These are phyloP conservation scores for Brettanomyces custersianus DNA, from an alignment of 805 yeast species.

Conservation along the genomic window DNA sequence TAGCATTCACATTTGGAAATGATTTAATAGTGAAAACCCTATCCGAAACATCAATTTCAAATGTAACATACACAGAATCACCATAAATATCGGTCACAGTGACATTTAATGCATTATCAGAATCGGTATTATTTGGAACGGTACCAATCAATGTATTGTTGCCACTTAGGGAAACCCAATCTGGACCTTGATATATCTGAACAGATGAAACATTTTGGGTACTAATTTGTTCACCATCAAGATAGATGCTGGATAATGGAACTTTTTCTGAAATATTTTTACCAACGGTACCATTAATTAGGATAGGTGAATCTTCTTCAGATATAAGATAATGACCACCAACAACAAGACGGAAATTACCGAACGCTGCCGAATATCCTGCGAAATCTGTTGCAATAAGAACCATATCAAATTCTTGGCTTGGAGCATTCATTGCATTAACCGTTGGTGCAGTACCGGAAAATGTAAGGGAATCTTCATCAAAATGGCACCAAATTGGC, in stretches of 20 bases:
- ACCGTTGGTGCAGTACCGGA: slow-evolving; percentile 84
- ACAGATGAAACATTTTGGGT: slow-evolving; percentile 47
- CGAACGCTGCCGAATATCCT: slow-evolving; percentile 66
- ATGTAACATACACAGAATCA: slow-evolving; percentile 50
- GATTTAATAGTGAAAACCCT: slow-evolving; percentile 47
- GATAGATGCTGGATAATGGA: slow-evolving; percentile 54
- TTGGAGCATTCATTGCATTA: slow-evolving; percentile 83
- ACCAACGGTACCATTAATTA: slow-evolving; percentile 61
- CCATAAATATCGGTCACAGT: slow-evolving; percentile 50
- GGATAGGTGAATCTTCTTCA: slow-evolving; percentile 29
- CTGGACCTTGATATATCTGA: slow-evolving; percentile 43
- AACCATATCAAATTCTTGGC: slow-evolving; percentile 56
- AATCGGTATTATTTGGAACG: slow-evolving; percentile 40
- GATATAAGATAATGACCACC: slow-evolving; percentile 84
- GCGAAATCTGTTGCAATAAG: slow-evolving; percentile 72
- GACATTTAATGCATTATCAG: slow-evolving; percentile 37
- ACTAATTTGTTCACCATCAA: slow-evolving; percentile 50
- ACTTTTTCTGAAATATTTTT: slow-evolving; percentile 43
- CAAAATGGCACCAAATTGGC: slow-evolving; percentile 83
- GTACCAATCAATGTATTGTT: slow-evolving; percentile 41
- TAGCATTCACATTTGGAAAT: slow-evolving; percentile 57
- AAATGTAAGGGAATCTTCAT: slow-evolving; percentile 53
- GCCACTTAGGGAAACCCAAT: slow-evolving; percentile 41
- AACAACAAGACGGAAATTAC: slow-evolving; percentile 61
- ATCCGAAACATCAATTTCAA: slow-evolving; percentile 42